A percentile compares a stretch with the other conserved stretches of the same genome.
Conservation (phyloP, 139 green algal species). For the Spirogloea muscicola region DNA sequence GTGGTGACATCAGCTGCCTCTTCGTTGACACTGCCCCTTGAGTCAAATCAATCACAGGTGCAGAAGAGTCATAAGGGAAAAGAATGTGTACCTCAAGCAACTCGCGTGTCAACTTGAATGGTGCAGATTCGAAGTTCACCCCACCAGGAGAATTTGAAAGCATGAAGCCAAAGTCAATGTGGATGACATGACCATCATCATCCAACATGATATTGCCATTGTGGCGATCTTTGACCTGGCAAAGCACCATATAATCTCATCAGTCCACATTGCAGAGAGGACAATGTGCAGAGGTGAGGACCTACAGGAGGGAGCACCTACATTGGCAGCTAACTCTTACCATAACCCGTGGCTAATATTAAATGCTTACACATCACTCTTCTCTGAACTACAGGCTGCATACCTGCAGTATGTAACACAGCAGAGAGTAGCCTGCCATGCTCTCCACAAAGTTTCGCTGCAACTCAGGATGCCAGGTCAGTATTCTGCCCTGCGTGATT, state of each 20-base stretch:
- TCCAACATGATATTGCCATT: constrained; percentile 89
- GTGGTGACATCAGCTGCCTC: constrained; percentile 2
- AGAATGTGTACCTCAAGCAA: constrained; percentile 72
- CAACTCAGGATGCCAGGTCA: no score
- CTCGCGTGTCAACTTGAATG: constrained; percentile 92
- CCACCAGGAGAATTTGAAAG: constrained; percentile 75
- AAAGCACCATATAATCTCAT: no score
- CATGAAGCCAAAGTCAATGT: constrained; percentile 99
- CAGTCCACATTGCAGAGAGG: no score
- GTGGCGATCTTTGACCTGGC: constrained; percentile 72
- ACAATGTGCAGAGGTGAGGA: no score
- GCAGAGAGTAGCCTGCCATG: constrained; percentile 78
- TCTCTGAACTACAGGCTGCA: no score
- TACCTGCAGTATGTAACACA: constrained; percentile 77
- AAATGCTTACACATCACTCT: no score
- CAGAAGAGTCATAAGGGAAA: neutral
- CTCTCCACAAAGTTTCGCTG: constrained; percentile 87
- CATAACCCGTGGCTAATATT: no score
- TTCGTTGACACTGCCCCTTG: neutral
- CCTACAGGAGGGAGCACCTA: no score
- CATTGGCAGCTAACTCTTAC: no score
- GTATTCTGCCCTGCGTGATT: no score
- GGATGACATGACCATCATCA: constrained; percentile 79
- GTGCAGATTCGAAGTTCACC: constrained; percentile 78
- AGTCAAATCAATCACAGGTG: neutral